A percentile compares a stretch with the other conserved stretches of the same genome.
Conservation (phyloP, 2,329 filamentous ascomycete species). For the Phialemoniopsis sp. region DNA sequence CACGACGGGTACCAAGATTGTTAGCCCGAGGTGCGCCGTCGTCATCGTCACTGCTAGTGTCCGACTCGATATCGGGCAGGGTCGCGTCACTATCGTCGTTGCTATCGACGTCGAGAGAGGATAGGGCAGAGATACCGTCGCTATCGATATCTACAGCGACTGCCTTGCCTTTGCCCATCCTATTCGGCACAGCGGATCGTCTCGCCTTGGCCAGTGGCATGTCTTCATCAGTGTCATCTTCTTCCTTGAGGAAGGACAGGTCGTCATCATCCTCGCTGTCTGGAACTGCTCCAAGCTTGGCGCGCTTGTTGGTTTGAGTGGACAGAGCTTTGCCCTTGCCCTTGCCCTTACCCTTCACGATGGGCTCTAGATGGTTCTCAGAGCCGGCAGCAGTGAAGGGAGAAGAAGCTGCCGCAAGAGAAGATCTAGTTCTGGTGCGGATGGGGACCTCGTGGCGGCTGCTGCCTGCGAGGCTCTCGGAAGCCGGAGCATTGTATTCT, state of each 20-base stretch:
- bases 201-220: background rate
- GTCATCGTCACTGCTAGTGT: background rate
- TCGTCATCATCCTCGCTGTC: conserved; percentile 1
- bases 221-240: background rate
- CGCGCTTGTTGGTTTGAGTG: background rate
- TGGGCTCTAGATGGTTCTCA: background rate
- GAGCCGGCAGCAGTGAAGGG: no score
- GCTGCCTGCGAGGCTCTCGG: background rate
- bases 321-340: background rate
- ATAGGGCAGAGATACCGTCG: background rate
- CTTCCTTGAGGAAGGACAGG: background rate
- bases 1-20: conserved; percentile 21
- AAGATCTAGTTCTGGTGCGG: background rate
- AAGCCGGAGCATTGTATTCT: conserved; percentile 17
- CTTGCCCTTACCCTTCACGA: conserved; percentile 9
- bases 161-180: background rate
- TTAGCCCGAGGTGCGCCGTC: conserved; percentile 3
- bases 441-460: no score
- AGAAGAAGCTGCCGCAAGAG: conserved; percentile 5
- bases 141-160: background rate
- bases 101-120: background rate
- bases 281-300: background rate
- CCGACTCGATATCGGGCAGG: background rate
- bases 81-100: conserved; percentile 9
- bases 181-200: background rate